These are phyloP conservation scores for Coemansia sp. DNA, from an alignment of 192 early-diverging fungal genomes.

Conservation along the genomic window DNA sequence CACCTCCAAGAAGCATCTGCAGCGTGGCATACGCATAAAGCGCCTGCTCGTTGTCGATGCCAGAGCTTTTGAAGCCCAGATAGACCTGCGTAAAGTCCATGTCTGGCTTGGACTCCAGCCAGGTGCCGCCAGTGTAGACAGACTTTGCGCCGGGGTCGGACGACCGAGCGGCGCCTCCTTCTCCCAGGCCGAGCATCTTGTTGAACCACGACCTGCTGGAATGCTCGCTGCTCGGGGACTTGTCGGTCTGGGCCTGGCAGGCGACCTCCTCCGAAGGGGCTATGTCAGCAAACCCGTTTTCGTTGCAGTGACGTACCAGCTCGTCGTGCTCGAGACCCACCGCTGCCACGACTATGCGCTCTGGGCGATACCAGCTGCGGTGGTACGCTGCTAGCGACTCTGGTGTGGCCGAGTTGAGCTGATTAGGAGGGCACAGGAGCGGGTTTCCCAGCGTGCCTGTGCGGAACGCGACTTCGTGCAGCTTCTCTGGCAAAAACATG, in stretches of 20 bases:
- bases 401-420: slow-evolving; percentile 67
- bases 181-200: slow-evolving; percentile 19
- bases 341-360: slow-evolving; percentile 87
- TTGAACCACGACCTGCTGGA: slow-evolving; percentile 26
- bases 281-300: slow-evolving; percentile 73
- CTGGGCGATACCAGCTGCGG: slow-evolving; percentile 82
- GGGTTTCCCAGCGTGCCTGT: slow-evolving; percentile 81
- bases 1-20: slow-evolving; percentile 90
- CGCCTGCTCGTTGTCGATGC: slow-evolving; percentile 71
- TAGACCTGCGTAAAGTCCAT: slow-evolving; percentile 82
- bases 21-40: slow-evolving; percentile 91
- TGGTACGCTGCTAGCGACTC: slow-evolving; percentile 71
- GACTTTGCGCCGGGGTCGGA: slow-evolving; percentile 53
- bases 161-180: slow-evolving; percentile 21
- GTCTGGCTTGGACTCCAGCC: slow-evolving; percentile 68
- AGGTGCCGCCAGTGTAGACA: slow-evolving; percentile 81
- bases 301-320: slow-evolving; percentile 65
- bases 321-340: slow-evolving; percentile 85
- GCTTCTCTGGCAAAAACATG: slow-evolving; percentile 79
- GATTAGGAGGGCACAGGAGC: slow-evolving; percentile 68
- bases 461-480: slow-evolving; percentile 82
- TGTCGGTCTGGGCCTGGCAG: slow-evolving; percentile 9
- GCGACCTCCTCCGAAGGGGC: slow-evolving; percentile 31
- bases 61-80: slow-evolving; percentile 83
- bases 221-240: not conserved